These are phyloP conservation scores for Globisporangium camurandrum DNA, from an alignment of 352 stramenopile genomes.

Conservation along the genomic window DNA sequence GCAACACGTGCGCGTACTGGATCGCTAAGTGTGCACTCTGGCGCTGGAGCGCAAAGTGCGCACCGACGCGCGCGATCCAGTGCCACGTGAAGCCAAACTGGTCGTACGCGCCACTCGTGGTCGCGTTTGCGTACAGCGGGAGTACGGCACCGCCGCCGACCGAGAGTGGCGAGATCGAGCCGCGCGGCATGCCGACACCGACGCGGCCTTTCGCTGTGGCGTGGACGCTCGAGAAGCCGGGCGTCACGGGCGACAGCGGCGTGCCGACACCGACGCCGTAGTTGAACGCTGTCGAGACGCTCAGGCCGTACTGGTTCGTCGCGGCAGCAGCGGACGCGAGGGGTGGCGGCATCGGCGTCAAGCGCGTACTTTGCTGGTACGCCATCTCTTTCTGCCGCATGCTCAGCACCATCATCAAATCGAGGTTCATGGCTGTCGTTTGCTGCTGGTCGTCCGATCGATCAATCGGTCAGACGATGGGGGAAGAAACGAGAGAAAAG, in stretches of 20 bases:
- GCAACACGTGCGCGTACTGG: slow-evolving; percentile 69
- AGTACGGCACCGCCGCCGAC: slow-evolving; percentile 50
- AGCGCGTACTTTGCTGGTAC: slow-evolving; percentile 55
- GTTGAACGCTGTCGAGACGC: slow-evolving; percentile 8
- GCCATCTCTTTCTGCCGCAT: slow-evolving; percentile 82
- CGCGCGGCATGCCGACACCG: slow-evolving; percentile 1
- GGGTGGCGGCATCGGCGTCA: slow-evolving; percentile 10
- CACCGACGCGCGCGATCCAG: slow-evolving; percentile 55
- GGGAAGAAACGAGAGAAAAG: no score
- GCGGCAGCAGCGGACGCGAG: not conserved
- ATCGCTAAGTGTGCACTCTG: slow-evolving; percentile 72
- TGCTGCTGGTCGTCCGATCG: not conserved
- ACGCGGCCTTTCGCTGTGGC: slow-evolving; percentile 5
- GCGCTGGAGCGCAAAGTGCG: slow-evolving; percentile 71
- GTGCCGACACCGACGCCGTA: slow-evolving; percentile 2
- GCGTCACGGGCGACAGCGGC: slow-evolving; percentile 22
- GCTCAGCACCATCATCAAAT: slow-evolving; percentile 70
- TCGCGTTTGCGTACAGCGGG: slow-evolving; percentile 23
- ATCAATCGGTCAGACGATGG: not conserved
- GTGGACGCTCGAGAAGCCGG: slow-evolving; percentile 3
- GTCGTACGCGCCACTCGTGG: no score
- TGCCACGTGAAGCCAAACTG: slow-evolving; percentile 76
- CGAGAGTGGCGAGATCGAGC: slow-evolving; percentile 35
- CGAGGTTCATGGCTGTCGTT: slow-evolving; percentile 22
- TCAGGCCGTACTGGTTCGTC: slow-evolving; percentile 3